These are phyloP conservation scores for Orbilia oligospora DNA, from an alignment of 2,329 filamentous ascomycete genomes.

Conservation along the genomic window DNA sequence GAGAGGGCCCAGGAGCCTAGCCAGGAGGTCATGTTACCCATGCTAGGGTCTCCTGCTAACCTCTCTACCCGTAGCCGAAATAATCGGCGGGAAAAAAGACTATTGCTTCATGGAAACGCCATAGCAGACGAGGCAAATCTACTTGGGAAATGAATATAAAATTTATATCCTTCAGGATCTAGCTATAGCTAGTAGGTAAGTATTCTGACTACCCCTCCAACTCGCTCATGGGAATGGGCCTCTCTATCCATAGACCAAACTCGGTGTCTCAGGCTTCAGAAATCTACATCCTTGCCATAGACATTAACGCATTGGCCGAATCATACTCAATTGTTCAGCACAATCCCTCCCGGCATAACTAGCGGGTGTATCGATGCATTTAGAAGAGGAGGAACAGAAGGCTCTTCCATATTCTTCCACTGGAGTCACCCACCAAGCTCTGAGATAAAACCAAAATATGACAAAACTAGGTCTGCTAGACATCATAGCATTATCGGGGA, in stretches of 20 bases:
- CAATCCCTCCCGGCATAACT: background rate
- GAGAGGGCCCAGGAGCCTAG: slow-evolving; percentile 40
- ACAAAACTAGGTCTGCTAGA: slow-evolving; percentile 41
- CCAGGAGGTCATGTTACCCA: slow-evolving; percentile 57
- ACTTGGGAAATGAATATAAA: slow-evolving; percentile 7
- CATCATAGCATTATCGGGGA: slow-evolving; percentile 52
- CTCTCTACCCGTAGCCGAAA: slow-evolving; percentile 11
- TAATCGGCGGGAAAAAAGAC: slow-evolving; percentile 1
- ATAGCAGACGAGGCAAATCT: background rate
- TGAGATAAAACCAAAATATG: slow-evolving; percentile 16
- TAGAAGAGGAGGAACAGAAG: slow-evolving; percentile 37
- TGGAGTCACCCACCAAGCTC: slow-evolving; percentile 16
- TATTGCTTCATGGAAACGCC: background rate
- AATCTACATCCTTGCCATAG: background rate
- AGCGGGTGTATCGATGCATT: slow-evolving; percentile 22
- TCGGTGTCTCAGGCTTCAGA: background rate
- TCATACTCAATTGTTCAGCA: background rate
- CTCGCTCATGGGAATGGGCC: background rate
- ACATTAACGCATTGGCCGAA: slow-evolving; percentile 18
- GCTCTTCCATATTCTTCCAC: slow-evolving; percentile 44
- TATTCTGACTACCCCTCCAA: slow-evolving; percentile 11
- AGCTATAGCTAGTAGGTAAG: background rate
- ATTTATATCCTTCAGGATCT: slow-evolving; percentile 22
- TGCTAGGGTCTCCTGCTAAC: slow-evolving; percentile 37
- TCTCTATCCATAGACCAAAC: background rate